Conservation (phyloP, 305 asterid genomes). For the Solanum aculeatissimum region DNA sequence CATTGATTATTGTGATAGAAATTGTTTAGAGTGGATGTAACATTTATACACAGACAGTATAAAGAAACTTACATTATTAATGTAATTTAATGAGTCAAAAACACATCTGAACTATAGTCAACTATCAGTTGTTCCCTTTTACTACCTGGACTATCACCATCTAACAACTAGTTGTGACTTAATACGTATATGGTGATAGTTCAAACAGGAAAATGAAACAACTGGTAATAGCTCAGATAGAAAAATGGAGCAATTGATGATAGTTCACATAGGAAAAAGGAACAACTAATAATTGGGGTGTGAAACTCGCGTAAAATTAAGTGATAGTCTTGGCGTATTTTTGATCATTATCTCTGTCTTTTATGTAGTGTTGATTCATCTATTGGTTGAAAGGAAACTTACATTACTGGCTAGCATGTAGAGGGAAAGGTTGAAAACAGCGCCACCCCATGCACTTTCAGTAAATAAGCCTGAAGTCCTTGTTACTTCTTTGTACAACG, state of each 20-base stretch:
- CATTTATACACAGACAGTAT: not conserved
- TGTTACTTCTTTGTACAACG: slow-evolving; percentile 42
- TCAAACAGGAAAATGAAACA: not conserved
- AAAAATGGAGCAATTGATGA: not conserved
- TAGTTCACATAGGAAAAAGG: not conserved
- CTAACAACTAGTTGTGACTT: not conserved
- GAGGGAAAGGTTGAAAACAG: slow-evolving; percentile 31
- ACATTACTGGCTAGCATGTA: slow-evolving; percentile 34
- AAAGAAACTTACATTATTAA: not conserved
- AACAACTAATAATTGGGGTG: not conserved
- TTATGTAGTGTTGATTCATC: not conserved
- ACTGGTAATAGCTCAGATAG: not conserved
- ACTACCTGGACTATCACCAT: not conserved
- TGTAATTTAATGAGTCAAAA: not conserved
- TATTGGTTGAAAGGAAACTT: not conserved
- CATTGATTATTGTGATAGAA: not conserved
- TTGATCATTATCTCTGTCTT: not conserved
- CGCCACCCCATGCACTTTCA: slow-evolving; percentile 38
- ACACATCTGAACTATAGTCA: not conserved
- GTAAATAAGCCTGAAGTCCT: slow-evolving; percentile 29
- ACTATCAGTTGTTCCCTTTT: not conserved
- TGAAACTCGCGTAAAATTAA: not conserved
- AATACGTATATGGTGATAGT: not conserved
- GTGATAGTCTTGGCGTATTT: not conserved
- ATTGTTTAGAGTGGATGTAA: not conserved